Evolutionary conservation across 2,329 filamentous ascomycete genomes (phyloP).

Genomic region (Fusarium sp.): DNA sequence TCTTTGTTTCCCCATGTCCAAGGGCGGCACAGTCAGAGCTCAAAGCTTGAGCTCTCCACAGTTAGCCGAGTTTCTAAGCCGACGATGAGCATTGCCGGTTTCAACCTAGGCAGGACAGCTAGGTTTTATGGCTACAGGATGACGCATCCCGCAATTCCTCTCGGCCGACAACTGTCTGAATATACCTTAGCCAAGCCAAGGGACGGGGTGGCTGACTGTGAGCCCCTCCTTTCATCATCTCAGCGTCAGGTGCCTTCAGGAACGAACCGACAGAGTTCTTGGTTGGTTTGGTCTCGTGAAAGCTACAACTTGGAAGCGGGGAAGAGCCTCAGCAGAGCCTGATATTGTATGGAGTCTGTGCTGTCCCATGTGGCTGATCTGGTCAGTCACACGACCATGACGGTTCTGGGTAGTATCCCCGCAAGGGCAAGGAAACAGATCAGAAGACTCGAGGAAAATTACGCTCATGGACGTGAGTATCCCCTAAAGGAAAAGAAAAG

Average conservation of each 20-base stretch:
- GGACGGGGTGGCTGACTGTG: slow-evolving; percentile 36
- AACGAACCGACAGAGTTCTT: slow-evolving; percentile 27
- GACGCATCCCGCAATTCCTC: slow-evolving; percentile 32
- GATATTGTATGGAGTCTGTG: slow-evolving; percentile 10
- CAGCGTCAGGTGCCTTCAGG: slow-evolving; percentile 46
- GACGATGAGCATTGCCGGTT: slow-evolving; percentile 20
- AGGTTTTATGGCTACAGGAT: not conserved
- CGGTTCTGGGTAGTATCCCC: slow-evolving; percentile 34
- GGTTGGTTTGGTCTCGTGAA: slow-evolving; percentile 27
- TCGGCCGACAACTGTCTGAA: slow-evolving; percentile 42
- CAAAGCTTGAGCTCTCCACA: slow-evolving; percentile 40
- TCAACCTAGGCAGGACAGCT: slow-evolving; percentile 3
- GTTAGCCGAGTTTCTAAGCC: slow-evolving; percentile 33
- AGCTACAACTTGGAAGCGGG: slow-evolving; percentile 30
- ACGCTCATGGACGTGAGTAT: not conserved
- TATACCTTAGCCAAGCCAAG: slow-evolving; percentile 7
- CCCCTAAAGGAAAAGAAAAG: slow-evolving; percentile 33
- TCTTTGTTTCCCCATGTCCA: not conserved
- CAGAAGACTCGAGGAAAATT: slow-evolving; percentile 42
- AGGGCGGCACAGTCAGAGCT: slow-evolving; percentile 7
- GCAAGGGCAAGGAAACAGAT: slow-evolving; percentile 41
- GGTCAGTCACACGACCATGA: slow-evolving; percentile 48
- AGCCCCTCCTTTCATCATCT: slow-evolving; percentile 30
- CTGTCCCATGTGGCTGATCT: slow-evolving; percentile 33
- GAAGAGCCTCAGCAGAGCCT: slow-evolving; percentile 25